Percentiles rank a stretch among this genome's conserved stretches.
Evolutionary conservation across 2,329 filamentous ascomycete species (phyloP).

Genomic region (Grosmannia clavigera): DNA sequence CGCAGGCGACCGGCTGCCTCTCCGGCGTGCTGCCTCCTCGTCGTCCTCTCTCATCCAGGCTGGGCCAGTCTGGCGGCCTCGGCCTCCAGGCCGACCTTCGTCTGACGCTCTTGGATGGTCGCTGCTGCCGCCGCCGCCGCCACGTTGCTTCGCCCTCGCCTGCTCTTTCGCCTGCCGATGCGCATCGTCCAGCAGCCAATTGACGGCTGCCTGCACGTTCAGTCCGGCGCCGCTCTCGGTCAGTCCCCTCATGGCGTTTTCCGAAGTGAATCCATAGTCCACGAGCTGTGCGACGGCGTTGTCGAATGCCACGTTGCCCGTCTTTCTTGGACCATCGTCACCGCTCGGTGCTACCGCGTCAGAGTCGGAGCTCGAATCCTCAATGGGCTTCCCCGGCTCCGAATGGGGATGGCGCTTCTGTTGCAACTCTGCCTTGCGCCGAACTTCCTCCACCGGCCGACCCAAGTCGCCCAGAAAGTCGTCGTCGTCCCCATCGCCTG

Average conservation of each 20-base stretch:
- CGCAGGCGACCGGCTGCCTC: slow-evolving; percentile 44
- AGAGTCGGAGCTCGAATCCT: slow-evolving; percentile 34
- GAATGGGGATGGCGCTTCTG: slow-evolving; percentile 17
- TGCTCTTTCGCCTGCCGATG: slow-evolving; percentile 73
- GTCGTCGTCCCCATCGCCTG: slow-evolving; percentile 30
- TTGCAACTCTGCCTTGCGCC: slow-evolving; percentile 28
- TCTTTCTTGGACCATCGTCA: slow-evolving; percentile 15
- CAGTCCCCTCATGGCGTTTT: slow-evolving; percentile 71
- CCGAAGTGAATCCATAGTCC: slow-evolving; percentile 85
- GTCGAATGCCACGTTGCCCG: slow-evolving; percentile 53
- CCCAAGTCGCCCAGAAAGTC: slow-evolving; percentile 53
- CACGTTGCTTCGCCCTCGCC: slow-evolving; percentile 27
- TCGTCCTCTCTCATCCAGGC: slow-evolving; percentile 49
- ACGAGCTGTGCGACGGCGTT: slow-evolving; percentile 76
- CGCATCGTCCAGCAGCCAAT: slow-evolving; percentile 83
- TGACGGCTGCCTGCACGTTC: slow-evolving; percentile 76
- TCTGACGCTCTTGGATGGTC: background rate
- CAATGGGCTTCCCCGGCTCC: slow-evolving; percentile 44
- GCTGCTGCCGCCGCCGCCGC: slow-evolving; percentile 7
- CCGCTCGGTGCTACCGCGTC: slow-evolving; percentile 18
- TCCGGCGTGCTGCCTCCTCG: slow-evolving; percentile 31
- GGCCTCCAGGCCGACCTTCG: slow-evolving; percentile 3
- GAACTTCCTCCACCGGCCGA: slow-evolving; percentile 52
- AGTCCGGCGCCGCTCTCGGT: slow-evolving; percentile 66
- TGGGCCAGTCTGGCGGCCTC: slow-evolving; percentile 30